A percentile compares a stretch with the other conserved stretches of the same genome.
phyloP scores from a whole-genome alignment of 2,329 filamentous ascomycete species.

The Mycocentrospora acerina region DNA sequence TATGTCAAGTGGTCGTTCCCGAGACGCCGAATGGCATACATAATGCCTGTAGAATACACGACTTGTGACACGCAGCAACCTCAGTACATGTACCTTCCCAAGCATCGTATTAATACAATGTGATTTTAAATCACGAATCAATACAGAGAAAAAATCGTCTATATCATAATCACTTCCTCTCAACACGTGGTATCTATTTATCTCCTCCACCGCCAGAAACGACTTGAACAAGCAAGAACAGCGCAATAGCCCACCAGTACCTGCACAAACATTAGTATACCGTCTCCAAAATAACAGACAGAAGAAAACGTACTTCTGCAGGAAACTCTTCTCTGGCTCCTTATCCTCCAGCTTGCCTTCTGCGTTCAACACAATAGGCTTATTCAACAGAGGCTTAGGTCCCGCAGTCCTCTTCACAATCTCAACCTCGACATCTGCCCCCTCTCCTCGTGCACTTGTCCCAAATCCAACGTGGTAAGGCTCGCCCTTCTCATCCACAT shows the following conservation, averaged over 20 bases:
- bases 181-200: neutral
- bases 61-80: no score
- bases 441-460: slow-evolving; percentile 32
- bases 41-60: no score
- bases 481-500: slow-evolving; percentile 47
- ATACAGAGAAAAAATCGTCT: no score
- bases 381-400: slow-evolving; percentile 50
- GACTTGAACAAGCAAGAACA: slow-evolving; percentile 51
- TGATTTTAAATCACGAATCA: no score
- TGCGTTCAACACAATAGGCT: slow-evolving; percentile 57
- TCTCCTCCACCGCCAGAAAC: slow-evolving; percentile 44
- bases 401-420: slow-evolving; percentile 43
- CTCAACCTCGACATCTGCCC: slow-evolving; percentile 46
- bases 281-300: neutral
- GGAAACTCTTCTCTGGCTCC: slow-evolving; percentile 52
- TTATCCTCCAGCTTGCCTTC: slow-evolving; percentile 53
- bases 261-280: slow-evolving; percentile 33
- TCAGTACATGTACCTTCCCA: no score
- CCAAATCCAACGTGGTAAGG: slow-evolving; percentile 50
- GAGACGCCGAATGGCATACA: no score
- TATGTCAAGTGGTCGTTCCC: no score
- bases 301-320: slow-evolving; percentile 50
- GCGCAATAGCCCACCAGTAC: slow-evolving; percentile 54
- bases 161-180: no score
- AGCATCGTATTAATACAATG: no score